Conservation (phyloP, 1,284 basidiomycete genomes). For the Tylopilus orsonianus region DNA sequence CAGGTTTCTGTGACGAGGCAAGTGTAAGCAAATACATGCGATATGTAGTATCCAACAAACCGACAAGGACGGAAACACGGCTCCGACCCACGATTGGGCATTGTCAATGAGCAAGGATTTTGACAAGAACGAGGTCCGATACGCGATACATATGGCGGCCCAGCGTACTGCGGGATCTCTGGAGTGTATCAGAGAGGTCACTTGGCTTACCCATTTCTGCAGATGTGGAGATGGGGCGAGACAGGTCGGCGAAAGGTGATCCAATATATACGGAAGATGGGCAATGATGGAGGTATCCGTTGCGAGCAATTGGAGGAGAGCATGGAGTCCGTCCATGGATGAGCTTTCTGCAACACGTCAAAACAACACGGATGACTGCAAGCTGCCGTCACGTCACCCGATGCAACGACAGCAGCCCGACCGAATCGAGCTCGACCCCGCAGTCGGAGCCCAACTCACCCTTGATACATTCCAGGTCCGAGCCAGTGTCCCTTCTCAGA, state of each 20-base stretch:
- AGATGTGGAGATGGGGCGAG: constrained; percentile 62
- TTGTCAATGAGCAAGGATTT: constrained; percentile 61
- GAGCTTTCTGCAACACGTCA: constrained; percentile 32
- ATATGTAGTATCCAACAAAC: constrained; percentile 45
- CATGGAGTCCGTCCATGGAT: constrained; percentile 46
- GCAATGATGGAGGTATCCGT: constrained; percentile 60
- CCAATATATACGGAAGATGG: constrained; percentile 58
- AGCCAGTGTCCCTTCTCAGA: not conserved
- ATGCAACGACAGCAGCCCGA: constrained; percentile 24
- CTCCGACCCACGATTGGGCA: constrained; percentile 68
- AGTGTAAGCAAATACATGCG: constrained; percentile 23
- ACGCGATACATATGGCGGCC: constrained; percentile 72
- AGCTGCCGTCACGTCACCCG: not conserved
- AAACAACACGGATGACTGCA: constrained; percentile 31
- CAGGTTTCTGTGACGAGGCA: constrained; percentile 54
- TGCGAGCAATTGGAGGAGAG: constrained; percentile 65
- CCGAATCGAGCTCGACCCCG: constrained; percentile 44
- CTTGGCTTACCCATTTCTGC: constrained; percentile 68
- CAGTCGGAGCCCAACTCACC: constrained; percentile 62
- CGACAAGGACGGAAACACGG: constrained; percentile 62
- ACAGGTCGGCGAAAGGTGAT: constrained; percentile 47
- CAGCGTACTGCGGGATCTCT: constrained; percentile 71
- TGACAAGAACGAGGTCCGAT: constrained; percentile 59
- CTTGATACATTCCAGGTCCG: constrained; percentile 67
- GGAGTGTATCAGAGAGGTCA: constrained; percentile 70